Evolutionary conservation across 768 basidiomycete genomes (phyloP), one percentile per base, ranked within the genome.

Genomic region (Rhizopogon vulgaris): DNA sequence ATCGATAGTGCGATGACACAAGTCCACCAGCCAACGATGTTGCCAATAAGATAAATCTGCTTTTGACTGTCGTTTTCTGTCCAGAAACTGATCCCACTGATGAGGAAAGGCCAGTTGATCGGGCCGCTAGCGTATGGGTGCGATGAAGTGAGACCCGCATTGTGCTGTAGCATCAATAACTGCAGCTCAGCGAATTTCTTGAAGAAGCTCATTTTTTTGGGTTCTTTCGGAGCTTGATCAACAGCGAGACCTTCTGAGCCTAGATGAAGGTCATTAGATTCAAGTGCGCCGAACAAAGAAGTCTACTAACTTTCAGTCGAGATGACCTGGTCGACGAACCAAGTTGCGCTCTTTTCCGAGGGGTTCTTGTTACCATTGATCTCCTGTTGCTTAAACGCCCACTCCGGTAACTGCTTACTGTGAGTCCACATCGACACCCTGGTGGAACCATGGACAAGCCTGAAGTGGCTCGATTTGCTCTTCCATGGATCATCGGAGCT

Each of bases 61-160:
- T 89, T 85, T 64, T 90, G 85, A 10, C 76, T 75, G 6, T 86
- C 85, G 51, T 78, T 84, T 60, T 90, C 78, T 4, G 96, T 99
- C 96, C 96, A 99, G 78, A 98, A 98, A 64, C 92, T 94, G 73
- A 99, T 98, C 45, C 96, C 96, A 56, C 77, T 91, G 27, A 97
- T 71, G 37, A 94, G 79, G 84, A 98, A 98, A 6, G 96, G 96
- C 96, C 96, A 99, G 66, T 95, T 94, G 70, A 97, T 85, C 5
- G 96, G 94, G n/a, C 78, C 78, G 53, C 89, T 90, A 3, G 96
- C 94, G 66, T 99, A 99, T 38, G 96, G 96, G 65, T 99, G 96
- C 4, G 88, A 90, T n/a, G 93, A 90, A 24, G 93, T 95, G 57
- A 99, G 76, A 18, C 94, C 96, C n/a, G 96, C 94, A 62, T 99